Base-by-base conservation (phyloP, 176 grass and related monocot genomes). In the Secale cereale region DNA sequence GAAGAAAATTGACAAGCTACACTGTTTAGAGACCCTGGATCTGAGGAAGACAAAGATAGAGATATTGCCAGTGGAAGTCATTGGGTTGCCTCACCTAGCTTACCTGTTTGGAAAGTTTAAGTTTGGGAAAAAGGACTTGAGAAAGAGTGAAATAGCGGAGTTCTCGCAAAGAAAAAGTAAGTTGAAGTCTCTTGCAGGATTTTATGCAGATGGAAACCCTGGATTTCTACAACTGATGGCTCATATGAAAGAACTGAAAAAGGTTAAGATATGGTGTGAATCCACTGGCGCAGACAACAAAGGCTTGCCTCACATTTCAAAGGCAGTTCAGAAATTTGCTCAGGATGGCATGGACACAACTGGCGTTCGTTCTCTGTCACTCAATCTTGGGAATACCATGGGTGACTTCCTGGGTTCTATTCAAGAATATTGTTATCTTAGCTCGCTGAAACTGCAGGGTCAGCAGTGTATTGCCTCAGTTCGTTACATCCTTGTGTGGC, bases 101-200 rank as follows among this genome's bases (percentile, higher is more conserved):
- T 39, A 41, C 22, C 69, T 43, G 36, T 72, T 72, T 72, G 22
- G 36, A 72, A 72, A 72, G 36, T 72, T 72, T 26, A 72, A 72
- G 69, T 23, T 72, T 72, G 69, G 67, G 33, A 37, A 70, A 70
- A 70, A 39, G 9, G 67, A 39, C 20, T 39, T 70, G 19, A 70
- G 10, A 70, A 70, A n/a, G 33, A 70, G 33, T 13, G 67, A 70
- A 72, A 22, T 72, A 43, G 69, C 13, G n/a, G 11, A 72, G 69
- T 15, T 72, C 36, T 40, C 22, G 2, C 69, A 13, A 72, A 72
- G 37, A 16, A 72, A 72, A 72, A 26, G 69, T 43, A 72, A 72
- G 69, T 43, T 72, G 69, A 72, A 72, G 36, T 41, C 69, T 43
- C 36, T 72, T 72, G 69, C 69, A 71, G 68, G 68, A 71, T 71